These are phyloP conservation scores for Ceratocystis albifundus DNA, from an alignment of 2,329 filamentous ascomycete genomes.

Conservation along the genomic window DNA sequence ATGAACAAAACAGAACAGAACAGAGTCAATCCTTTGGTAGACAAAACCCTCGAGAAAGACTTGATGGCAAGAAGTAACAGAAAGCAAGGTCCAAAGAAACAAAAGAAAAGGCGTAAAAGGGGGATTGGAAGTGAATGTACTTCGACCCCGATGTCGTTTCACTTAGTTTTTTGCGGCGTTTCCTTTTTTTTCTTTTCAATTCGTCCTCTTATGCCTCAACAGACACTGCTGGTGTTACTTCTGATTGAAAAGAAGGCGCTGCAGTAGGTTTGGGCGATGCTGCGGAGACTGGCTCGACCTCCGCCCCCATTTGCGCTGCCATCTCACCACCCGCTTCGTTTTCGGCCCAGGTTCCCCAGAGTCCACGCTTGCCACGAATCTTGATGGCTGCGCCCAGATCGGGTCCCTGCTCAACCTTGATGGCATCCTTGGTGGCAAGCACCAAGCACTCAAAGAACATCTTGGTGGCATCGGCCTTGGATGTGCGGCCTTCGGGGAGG, in stretches of 20 bases:
- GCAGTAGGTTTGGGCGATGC: not conserved
- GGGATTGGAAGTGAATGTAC: not conserved
- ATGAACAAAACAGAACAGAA: not conserved
- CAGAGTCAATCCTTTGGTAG: not conserved
- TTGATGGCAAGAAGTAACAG: not conserved
- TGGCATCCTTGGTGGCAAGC: conserved; percentile 90
- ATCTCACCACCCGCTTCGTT: conserved; percentile 54
- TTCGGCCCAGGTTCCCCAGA: conserved; percentile 97
- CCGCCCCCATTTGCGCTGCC: conserved; percentile 39
- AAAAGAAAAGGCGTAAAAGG: conserved; percentile 2
- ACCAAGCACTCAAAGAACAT: conserved; percentile 99
- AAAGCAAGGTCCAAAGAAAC: conserved; percentile 9
- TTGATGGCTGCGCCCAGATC: conserved; percentile 68
- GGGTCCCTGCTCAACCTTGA: conserved; percentile 83
- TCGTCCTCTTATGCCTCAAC: conserved; percentile 22
- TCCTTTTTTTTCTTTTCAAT: not conserved
- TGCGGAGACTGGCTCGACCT: conserved; percentile 24
- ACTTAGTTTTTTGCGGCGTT: not conserved
- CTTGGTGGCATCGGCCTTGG: conserved; percentile 85
- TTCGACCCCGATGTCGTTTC: conserved; percentile 1
- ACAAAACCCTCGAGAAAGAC: not conserved
- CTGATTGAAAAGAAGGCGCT: not conserved
- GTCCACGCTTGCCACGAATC: conserved; percentile 81
- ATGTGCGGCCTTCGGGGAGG: conserved; percentile 68
- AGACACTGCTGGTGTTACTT: conserved; percentile 19